Percentiles rank a stretch among this genome's conserved stretches.
These are phyloP conservation scores for Fusarium sp. DNA, from an alignment of 2,329 filamentous ascomycete genomes.

Conservation along the genomic window DNA sequence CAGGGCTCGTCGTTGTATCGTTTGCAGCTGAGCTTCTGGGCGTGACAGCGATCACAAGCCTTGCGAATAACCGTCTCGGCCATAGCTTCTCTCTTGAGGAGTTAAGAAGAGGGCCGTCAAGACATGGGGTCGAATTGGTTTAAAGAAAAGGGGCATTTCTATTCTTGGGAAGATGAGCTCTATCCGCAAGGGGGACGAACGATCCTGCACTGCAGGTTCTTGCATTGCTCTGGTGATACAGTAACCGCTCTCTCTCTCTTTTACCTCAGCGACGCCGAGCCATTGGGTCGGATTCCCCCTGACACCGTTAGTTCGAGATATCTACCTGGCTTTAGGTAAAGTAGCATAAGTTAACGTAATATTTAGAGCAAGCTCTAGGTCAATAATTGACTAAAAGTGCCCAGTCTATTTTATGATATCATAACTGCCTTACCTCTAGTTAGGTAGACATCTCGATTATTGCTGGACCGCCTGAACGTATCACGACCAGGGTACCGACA, in stretches of 20 bases:
- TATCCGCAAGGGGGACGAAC: slow-evolving; percentile 15
- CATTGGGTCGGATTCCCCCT: slow-evolving; percentile 42
- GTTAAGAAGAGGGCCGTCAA: slow-evolving; percentile 43
- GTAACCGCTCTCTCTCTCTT: slow-evolving; percentile 7
- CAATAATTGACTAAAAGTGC: no score
- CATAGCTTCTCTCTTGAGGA: slow-evolving; percentile 54
- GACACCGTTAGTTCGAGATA: background rate
- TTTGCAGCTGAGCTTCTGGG: slow-evolving; percentile 64
- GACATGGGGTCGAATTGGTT: slow-evolving; percentile 48
- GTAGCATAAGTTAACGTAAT: no score
- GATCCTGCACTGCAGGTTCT: slow-evolving; percentile 21
- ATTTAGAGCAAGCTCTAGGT: no score
- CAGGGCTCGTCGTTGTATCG: slow-evolving; percentile 59
- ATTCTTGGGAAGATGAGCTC: slow-evolving; percentile 8
- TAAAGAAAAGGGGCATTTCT: slow-evolving; percentile 26
- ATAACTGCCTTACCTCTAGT: no score
- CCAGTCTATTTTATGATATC: no score
- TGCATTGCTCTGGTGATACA: slow-evolving; percentile 31
- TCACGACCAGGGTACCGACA: slow-evolving; percentile 45
- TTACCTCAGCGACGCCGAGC: slow-evolving; percentile 22
- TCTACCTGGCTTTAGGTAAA: no score
- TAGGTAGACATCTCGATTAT: no score
- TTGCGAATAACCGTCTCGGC: slow-evolving; percentile 59
- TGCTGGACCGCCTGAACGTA: slow-evolving; percentile 10
- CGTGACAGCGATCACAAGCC: slow-evolving; percentile 64